Percentiles rank a stretch among this genome's conserved stretches.
Evolutionary conservation across 192 early-diverging fungal species (phyloP).

Genomic region (Thamnidium elegans): DNA sequence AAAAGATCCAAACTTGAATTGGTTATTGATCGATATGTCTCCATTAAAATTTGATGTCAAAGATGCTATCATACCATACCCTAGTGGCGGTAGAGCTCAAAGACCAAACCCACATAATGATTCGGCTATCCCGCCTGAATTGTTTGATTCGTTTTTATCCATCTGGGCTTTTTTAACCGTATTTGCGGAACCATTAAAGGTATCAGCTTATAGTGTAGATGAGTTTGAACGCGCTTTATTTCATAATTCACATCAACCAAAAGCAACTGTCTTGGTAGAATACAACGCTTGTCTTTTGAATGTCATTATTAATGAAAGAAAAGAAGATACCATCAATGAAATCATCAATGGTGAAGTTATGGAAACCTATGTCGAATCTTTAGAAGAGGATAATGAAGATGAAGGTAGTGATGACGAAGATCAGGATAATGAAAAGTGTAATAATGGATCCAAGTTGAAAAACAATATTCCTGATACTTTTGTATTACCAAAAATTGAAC

Average conservation of each 20-base stretch:
- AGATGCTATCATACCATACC: conserved; percentile 18
- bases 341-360: conserved; percentile 20
- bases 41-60: conserved; percentile 29
- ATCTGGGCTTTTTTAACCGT: conserved; percentile 67
- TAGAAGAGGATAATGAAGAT: conserved; percentile 3
- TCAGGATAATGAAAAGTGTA: background rate
- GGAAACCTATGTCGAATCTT: conserved; percentile 18
- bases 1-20: conserved; percentile 30
- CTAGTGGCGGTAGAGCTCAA: conserved; percentile 26
- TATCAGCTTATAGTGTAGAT: conserved; percentile 74
- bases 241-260: conserved; percentile 40
- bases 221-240: conserved; percentile 69
- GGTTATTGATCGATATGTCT: conserved; percentile 28
- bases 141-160: conserved; percentile 49
- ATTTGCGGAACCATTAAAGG: conserved; percentile 61
- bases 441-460: background rate
- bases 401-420: background rate
- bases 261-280: conserved; percentile 44
- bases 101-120: conserved; percentile 46
- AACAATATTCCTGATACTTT: no score
- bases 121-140: conserved; percentile 46
- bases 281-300: conserved; percentile 47
- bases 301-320: conserved; percentile 48
- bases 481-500: conserved; percentile 1
- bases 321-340: conserved; percentile 25